phyloP scores from a whole-genome alignment of 129 eudicot species.

The Cynara cardunculus region DNA sequence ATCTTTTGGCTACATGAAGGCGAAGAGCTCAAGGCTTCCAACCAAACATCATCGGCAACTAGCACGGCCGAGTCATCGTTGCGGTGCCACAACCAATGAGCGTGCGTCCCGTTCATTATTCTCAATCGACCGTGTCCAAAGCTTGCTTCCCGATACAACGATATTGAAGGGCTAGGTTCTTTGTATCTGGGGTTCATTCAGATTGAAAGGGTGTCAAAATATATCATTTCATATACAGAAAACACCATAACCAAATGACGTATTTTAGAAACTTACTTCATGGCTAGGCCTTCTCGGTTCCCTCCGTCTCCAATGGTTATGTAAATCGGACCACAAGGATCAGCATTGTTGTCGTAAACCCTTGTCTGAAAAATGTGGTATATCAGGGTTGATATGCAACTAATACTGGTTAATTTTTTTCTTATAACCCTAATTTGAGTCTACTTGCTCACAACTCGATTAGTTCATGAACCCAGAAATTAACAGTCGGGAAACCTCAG shows the following conservation, averaged over 20 bases:
- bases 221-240: neutral
- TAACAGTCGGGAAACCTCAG: no score
- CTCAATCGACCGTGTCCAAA: slow-evolving; percentile 87
- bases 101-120: slow-evolving; percentile 55
- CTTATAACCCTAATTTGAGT: neutral
- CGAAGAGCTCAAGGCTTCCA: slow-evolving; percentile 42
- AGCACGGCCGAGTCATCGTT: slow-evolving; percentile 46
- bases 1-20: slow-evolving; percentile 26
- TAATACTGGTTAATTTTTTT: neutral
- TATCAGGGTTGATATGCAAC: neutral
- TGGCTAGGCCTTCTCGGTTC: slow-evolving; percentile 82
- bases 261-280: slow-evolving; percentile 40
- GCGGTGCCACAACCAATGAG: slow-evolving; percentile 88
- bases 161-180: slow-evolving; percentile 48
- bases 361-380: slow-evolving; percentile 47
- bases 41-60: slow-evolving; percentile 57
- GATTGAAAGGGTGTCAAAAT: neutral
- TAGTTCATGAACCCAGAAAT: neutral
- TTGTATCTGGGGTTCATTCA: slow-evolving; percentile 41
- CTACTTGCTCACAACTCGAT: neutral
- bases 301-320: slow-evolving; percentile 90
- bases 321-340: slow-evolving; percentile 65
- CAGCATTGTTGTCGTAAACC: slow-evolving; percentile 58
- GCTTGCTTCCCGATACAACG: slow-evolving; percentile 60
- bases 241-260: neutral